These are phyloP conservation scores for Kazachstania viticola DNA, from an alignment of 805 yeast species.

Conservation along the genomic window DNA sequence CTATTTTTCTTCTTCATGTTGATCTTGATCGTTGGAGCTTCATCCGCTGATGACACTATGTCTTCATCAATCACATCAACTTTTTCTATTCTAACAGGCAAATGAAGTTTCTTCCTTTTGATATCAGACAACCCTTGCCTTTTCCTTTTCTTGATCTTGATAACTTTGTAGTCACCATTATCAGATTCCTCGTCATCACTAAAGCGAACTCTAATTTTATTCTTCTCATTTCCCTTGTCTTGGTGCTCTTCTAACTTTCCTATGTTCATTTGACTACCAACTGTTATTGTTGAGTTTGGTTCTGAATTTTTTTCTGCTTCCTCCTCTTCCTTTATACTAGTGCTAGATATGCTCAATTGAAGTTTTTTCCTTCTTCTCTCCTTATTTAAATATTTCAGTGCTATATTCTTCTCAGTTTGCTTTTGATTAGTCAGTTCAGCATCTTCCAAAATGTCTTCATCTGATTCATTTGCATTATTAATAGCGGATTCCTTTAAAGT, in stretches of 20 bases:
- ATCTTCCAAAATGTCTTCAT: constrained; percentile 20
- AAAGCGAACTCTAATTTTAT: constrained; percentile 20
- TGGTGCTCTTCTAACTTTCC: background rate
- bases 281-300: constrained; percentile 6
- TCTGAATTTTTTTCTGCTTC: constrained; percentile 11
- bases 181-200: constrained; percentile 12
- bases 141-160: constrained; percentile 31
- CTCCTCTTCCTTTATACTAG: constrained; percentile 13
- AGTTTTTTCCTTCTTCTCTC: constrained; percentile 24
- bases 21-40: constrained; percentile 15
- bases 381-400: constrained; percentile 23
- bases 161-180: constrained; percentile 27
- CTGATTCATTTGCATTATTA: constrained; percentile 21
- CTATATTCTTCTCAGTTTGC: constrained; percentile 23
- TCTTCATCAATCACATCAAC: constrained; percentile 28
- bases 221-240: background rate
- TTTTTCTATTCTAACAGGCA: constrained; percentile 20
- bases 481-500: constrained; percentile 40
- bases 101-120: constrained; percentile 22
- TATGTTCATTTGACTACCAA: constrained; percentile 8
- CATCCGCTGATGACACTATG: constrained; percentile 5
- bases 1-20: background rate
- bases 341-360: constrained; percentile 12
- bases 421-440: constrained; percentile 17
- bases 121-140: constrained; percentile 21